Evolutionary conservation across 2,329 filamentous ascomycete species (phyloP), one percentile per base, ranked within the genome.

Genomic region (Metarhizium sp.): DNA sequence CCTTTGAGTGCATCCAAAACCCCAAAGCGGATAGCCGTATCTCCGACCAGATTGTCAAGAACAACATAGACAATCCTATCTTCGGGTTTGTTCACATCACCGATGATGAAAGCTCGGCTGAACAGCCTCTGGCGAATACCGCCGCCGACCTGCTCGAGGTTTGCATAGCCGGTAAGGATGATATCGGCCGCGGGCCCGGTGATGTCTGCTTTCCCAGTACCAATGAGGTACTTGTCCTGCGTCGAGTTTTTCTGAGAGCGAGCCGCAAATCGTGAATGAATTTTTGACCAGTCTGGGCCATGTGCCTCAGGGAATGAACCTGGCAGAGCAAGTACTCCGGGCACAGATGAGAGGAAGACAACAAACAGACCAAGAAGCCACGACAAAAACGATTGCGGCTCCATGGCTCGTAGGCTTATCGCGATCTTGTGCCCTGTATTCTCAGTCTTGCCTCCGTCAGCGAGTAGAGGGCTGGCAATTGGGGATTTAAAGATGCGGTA

Each of bases 111-210:
- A 36, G 92, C 87, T 51, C 92, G 85, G 43, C 90, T 91, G 71
- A 94, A 92, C 16, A 96, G 77, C 50, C 92, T 83, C 73, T 97
- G 92, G 51, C 92, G 85, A 52, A 97, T 75, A 25, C 92, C 92
- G 2, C 85, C 85, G 48, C 92, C 92, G 34, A 87, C 74, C 73
- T 97, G 92, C 46, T 81, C 81, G 16, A 86, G 76, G 69, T 92
- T 88, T 34, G 92, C 92, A 74, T 96, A 96, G 58, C 92, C 92
- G 78, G 92, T 94, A 67, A 96, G 80, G 64, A 90, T 90, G 66
- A 96, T 81, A 69, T 96, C 90, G 25, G 95, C 91, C 11, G 94
- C 90, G 0, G 91, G 90, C 2, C 88, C 79, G 0, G 80, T 83
- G 61, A 82, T 81, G 61, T 83, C 80, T 5, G 75, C 78, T 66